phyloP scores from a whole-genome alignment of 306 rosid species.

The Carpinus fangiana region DNA sequence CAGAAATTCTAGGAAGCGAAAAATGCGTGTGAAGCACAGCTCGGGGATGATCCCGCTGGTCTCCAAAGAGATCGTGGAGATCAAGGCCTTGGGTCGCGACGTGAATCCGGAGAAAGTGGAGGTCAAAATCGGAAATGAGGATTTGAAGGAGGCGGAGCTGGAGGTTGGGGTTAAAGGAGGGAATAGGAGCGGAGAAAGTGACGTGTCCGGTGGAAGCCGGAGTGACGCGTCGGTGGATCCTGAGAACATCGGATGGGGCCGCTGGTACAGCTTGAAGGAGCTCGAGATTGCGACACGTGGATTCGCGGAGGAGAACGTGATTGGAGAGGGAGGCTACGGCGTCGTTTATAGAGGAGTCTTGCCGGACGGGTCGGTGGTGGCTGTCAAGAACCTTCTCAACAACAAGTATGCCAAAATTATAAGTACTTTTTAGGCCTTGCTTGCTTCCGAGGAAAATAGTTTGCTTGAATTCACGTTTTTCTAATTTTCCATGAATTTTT shows the following conservation, averaged over 20 bases:
- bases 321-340: constrained; percentile 98
- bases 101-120: constrained; percentile 26
- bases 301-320: constrained; percentile 65
- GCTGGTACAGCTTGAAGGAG: constrained; percentile 82
- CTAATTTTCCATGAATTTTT: constrained; percentile 6
- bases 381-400: constrained; percentile 92
- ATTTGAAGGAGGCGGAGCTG: constrained; percentile 15
- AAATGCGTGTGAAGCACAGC: constrained; percentile 58
- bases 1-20: constrained; percentile 39
- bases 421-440: not conserved
- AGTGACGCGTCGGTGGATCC: constrained; percentile 51
- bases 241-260: constrained; percentile 86
- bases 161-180: constrained; percentile 28
- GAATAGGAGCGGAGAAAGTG: constrained; percentile 43
- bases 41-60: constrained; percentile 79
- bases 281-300: constrained; percentile 75
- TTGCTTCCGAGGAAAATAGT: not conserved
- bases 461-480: not conserved
- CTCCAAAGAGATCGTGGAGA: constrained; percentile 75
- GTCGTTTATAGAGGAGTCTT: constrained; percentile 74
- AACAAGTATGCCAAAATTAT: constrained; percentile 64
- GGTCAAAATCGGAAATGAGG: constrained; percentile 34
- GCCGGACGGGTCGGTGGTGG: constrained; percentile 75
- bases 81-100: constrained; percentile 44
- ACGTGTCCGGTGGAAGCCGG: constrained; percentile 47